Evolutionary conservation across 306 rosid genomes (phyloP), one percentile per base, ranked within the genome.

Genomic region (Corylus heterophylla): DNA sequence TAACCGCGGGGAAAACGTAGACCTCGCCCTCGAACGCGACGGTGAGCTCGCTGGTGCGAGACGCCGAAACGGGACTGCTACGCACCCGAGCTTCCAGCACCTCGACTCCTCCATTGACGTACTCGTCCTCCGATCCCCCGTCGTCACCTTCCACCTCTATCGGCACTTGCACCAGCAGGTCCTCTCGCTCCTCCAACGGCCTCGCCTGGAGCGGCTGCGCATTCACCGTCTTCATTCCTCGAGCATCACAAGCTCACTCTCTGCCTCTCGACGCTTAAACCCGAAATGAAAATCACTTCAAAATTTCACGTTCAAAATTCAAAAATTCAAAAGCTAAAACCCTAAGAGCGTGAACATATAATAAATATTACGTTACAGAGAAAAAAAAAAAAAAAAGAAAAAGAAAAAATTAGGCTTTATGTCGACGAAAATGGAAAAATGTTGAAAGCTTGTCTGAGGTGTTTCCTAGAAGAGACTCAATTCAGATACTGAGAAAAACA

Each of bases 21-120:
- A 91, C 91, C 77, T 91, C 90, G 78, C 96, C 96, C 74, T 91
- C 88, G 73, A 91, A 91, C 18, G 96, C 77, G 77, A 91, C 67
- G 79, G 96, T 81, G 82, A 91, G 96, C 87, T 91, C 96, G 75
- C 91, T 87, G 50, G 90, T 76, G 61, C 90, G 84, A 77, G 88
- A 5, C 49, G 58, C 67, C 61, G 48, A 6, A 78, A 39, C 68
- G 49, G 81, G 73, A 73, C 74, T 44, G 39, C 76, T 52, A 74
- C 68, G 62, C 51, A 51, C 74, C 39, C 52, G 48, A 79, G 75
- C 37, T 27, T 79, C 86, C 64, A 78, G 82, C 0, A 52, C 59
- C 70, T 12, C 81, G 22, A 52, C 69, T 75, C 69, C 77, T 74
- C 76, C 90, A 80, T 78, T 78, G 44, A 54, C 44, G 67, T 20